Conservation (phyloP, 305 asterid genomes). For the Solanum hybrid region DNA sequence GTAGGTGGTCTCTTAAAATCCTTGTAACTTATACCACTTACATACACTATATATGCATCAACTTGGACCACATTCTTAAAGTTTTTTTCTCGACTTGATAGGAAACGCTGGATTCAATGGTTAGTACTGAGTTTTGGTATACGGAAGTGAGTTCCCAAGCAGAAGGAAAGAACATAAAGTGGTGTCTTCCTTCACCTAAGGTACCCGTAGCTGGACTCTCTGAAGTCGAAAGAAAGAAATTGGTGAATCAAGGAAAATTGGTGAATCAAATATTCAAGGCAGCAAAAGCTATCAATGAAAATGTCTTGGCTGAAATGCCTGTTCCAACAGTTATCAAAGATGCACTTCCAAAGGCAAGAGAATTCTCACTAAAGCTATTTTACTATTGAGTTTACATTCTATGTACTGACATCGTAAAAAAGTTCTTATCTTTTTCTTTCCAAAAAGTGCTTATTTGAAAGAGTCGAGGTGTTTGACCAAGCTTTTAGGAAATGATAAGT, state of each 20-base stretch:
- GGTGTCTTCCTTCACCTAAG: constrained; percentile 95
- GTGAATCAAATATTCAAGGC: constrained; percentile 82
- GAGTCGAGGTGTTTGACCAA: background rate
- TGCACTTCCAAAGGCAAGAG: constrained; percentile 65
- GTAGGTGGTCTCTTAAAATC: constrained; percentile 42
- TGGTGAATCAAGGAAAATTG: constrained; percentile 55
- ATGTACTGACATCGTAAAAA: background rate
- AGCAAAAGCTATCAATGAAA: constrained; percentile 66
- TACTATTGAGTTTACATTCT: background rate
- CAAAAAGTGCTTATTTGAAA: background rate
- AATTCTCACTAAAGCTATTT: background rate
- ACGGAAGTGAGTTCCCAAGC: constrained; percentile 74
- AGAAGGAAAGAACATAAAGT: constrained; percentile 67
- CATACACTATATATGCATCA: background rate
- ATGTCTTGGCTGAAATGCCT: constrained; percentile 68
- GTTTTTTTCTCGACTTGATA: constrained; percentile 11
- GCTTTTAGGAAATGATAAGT: background rate
- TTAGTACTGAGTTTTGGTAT: constrained; percentile 71
- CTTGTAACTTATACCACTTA: background rate
- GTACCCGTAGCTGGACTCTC: constrained; percentile 78
- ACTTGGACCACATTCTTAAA: background rate
- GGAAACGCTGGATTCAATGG: constrained; percentile 86
- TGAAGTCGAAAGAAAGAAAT: constrained; percentile 53
- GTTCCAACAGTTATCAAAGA: constrained; percentile 55
- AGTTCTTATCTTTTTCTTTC: background rate